Base-by-base conservation (phyloP, 2,329 filamentous ascomycete genomes). In the Thielaviopsis ethacetica region DNA sequence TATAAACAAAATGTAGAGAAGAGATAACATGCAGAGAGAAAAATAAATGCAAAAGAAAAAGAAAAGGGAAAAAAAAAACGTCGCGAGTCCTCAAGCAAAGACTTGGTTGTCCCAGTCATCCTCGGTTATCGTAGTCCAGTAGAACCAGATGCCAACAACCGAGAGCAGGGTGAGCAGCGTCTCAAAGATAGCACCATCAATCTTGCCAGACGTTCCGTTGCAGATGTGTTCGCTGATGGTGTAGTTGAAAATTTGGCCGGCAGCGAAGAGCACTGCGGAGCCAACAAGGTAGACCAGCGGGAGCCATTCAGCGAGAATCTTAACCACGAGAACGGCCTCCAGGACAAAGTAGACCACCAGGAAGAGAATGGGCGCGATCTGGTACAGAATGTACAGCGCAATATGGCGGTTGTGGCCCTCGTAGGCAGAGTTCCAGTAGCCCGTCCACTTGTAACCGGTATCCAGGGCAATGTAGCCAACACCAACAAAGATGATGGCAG, bases 51-150 rank as follows among this genome's bases (percentile, higher is more conserved):
- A 38, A 56, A 56, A 21, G 6, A 44, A 53, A 53, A 47, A 44
- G 19, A 56, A 44, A 44, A 47, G 13, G 44, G 13, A 47, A 9
- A 17, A 27, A 26, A 5, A 12, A 41, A 26, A 0, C 22, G n/a
- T n/a, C n/a, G n/a, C n/a, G n/a, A n/a, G n/a, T n/a, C n/a, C n/a
- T 26, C 38, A 41, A 41, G 38, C 38, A 41, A 41, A 49, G 30
- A 44, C 58, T n/a, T 30, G 19, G 34, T 57, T 64, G 65, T 91
- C 89, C 93, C 93, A 98, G 74, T 96, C 91, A 67, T 98, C 93
- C 72, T 98, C 93, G 17, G 93, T 98, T 66, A 98, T 98, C 73
- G 90, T 96, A 53, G 90, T 95, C 93, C 93, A 98, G 76, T 98
- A 98, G 60, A 88, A 71, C 91, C 93, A 98, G 63, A 96, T 74